Evolutionary conservation across 129 eudicot species (phyloP).

Genomic region (Helianthus annuus): DNA sequence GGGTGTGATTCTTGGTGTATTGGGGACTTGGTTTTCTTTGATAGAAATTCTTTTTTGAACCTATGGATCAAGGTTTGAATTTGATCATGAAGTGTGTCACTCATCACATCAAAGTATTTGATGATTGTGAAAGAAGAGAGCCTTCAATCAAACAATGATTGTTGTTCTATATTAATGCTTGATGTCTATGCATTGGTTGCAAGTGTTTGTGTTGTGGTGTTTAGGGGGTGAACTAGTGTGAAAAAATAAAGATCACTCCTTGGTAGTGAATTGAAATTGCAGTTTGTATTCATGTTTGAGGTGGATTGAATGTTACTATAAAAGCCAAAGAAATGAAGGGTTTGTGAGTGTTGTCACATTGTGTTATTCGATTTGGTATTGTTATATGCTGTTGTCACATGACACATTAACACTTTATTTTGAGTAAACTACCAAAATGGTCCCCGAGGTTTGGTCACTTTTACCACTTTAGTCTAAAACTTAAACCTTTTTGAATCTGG

Average conservation of each 20-base stretch:
- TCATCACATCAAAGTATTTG: constrained; percentile 13
- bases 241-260: not conserved
- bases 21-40: constrained; percentile 61
- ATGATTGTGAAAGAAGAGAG: constrained; percentile 16
- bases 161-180: not conserved
- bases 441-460: too few relatives aligned
- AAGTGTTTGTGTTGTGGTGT: not conserved
- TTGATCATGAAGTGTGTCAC: constrained; percentile 16
- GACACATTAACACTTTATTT: too few relatives aligned
- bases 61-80: constrained; percentile 13
- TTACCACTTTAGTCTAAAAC: too few relatives aligned
- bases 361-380: too few relatives aligned
- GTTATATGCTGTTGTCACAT: too few relatives aligned
- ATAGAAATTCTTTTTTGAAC: constrained; percentile 36
- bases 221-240: not conserved
- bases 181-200: not conserved
- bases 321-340: not conserved
- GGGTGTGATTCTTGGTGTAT: constrained; percentile 55
- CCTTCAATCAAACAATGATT: constrained; percentile 2
- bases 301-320: not conserved
- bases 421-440: too few relatives aligned
- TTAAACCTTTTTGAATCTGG: too few relatives aligned
- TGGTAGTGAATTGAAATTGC: not conserved
- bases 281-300: not conserved
- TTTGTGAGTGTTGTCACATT: not conserved